Conservation (phyloP, 768 basidiomycete species). For the Amanita phalloides region DNA sequence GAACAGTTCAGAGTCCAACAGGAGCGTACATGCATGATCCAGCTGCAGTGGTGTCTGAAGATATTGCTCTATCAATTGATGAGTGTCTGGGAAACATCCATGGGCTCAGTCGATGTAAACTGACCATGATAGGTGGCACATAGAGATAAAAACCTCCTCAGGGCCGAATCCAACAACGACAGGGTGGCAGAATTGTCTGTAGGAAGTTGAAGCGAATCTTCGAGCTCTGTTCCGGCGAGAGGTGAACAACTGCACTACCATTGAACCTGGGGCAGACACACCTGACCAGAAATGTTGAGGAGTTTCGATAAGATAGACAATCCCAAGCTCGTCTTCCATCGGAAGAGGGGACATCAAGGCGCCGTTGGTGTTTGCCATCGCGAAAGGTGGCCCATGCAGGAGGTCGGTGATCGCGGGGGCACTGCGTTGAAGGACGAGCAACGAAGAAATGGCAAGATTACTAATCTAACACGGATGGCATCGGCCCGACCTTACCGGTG, state of each 20-base stretch:
- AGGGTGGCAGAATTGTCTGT: constrained; percentile 54
- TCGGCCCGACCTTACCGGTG: not conserved
- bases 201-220: constrained; percentile 66
- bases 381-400: constrained; percentile 15
- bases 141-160: constrained; percentile 67
- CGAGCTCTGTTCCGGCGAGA: constrained; percentile 55
- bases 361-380: constrained; percentile 18
- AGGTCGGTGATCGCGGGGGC: not conserved
- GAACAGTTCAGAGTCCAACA: constrained; percentile 83
- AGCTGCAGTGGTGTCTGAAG: constrained; percentile 77
- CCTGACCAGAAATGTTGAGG: constrained; percentile 89
- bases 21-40: constrained; percentile 66
- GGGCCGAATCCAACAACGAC: constrained; percentile 63
- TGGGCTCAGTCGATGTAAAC: constrained; percentile 10
- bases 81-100: not conserved
- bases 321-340: constrained; percentile 62
- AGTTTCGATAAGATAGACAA: constrained; percentile 73
- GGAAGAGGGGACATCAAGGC: constrained; percentile 20
- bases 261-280: constrained; percentile 22
- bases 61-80: constrained; percentile 51
- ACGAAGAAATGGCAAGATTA: not conserved
- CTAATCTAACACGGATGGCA: not conserved
- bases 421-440: not conserved
- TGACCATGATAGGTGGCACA: constrained; percentile 83
- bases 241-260: not conserved